Evolutionary conservation across 805 yeast genomes (phyloP), one percentile per base, ranked within the genome.

Genomic region (Cyberlindnera xylosilytica): DNA sequence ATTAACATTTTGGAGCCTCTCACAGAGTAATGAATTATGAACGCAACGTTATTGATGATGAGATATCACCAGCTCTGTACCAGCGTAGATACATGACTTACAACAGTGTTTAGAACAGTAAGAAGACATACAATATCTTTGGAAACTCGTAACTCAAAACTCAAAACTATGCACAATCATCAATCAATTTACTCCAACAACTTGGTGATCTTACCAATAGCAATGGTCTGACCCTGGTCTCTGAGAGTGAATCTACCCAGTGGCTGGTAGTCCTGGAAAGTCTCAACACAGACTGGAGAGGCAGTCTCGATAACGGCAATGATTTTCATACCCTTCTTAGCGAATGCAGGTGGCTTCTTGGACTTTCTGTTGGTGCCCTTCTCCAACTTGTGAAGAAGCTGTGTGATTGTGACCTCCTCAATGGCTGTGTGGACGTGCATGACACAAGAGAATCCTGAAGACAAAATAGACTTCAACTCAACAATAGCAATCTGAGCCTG

Each of bases 381-480:
- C 67, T 93, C 96, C 58, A 93, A 74, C 70, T 91, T 89, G 72
- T 93, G 98, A 62, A 89, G 74, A 64, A 93, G 76, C 58, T 81
- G 81, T 39, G 82, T 74, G 62, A 93, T 79, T 20, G 76, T 75
- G 40, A 93, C 96, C 68, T 93, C 99, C 70, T 93, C 98, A 55
- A 91, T 89, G 42, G 98, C 98, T 38, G 98, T 88, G 72, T 93
- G 99, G 56, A 93, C 84, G 62, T 93, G 99, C 97, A 93, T 91
- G 42, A 93, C 97, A 77, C 98, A 93, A 12, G 97, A 81, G 73
- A 81, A 93, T 44, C 99, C 99, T 39, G 95, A 81, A 4, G 99
- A 87, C 60, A 93, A 73, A 60, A 93, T 93, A 16, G 96, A 85
- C 70, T 87, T 89, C 66, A 93, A 79, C 70, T 93, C 99, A 45